Conservation (phyloP, 1,284 basidiomycete genomes). For the Ustilago hordei region DNA sequence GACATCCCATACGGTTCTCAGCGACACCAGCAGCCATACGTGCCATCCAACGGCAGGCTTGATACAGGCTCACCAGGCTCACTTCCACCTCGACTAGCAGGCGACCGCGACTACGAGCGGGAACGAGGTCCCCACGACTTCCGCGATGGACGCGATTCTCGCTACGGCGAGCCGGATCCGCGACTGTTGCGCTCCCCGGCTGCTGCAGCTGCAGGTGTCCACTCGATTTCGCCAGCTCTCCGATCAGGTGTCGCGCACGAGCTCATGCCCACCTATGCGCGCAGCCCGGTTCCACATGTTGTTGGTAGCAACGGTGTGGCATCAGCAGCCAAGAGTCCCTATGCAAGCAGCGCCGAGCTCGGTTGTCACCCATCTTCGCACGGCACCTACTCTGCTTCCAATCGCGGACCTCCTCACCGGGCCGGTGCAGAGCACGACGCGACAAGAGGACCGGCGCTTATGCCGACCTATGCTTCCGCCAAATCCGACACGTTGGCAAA, state of each 20-base stretch:
- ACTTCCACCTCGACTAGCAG: constrained; percentile 22
- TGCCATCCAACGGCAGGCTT: constrained; percentile 30
- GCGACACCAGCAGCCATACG: constrained; percentile 29
- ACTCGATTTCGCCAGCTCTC: constrained; percentile 20
- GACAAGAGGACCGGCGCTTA: constrained; percentile 14
- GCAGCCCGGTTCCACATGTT: constrained; percentile 5
- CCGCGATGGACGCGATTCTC: constrained; percentile 16
- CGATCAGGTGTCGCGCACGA: constrained; percentile 27
- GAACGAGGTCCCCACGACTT: constrained; percentile 22
- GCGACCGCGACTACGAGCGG: constrained; percentile 32
- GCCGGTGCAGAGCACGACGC: constrained; percentile 1
- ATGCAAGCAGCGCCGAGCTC: constrained; percentile 15
- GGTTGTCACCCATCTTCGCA: constrained; percentile 15
- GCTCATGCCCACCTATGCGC: constrained; percentile 27
- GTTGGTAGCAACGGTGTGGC: constrained; percentile 24
- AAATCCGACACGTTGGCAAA: constrained; percentile 13
- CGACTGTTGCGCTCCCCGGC: constrained; percentile 27
- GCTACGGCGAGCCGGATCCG: constrained; percentile 24
- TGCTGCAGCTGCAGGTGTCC: constrained; percentile 10
- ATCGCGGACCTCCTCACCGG: constrained; percentile 17
- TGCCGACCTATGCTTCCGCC: constrained; percentile 25
- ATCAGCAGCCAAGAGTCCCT: constrained; percentile 18
- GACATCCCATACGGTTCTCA: constrained; percentile 23
- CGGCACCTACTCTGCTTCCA: constrained; percentile 11
- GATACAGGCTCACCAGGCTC: constrained; percentile 23